Evolutionary conservation across 2,329 filamentous ascomycete genomes (phyloP), one percentile per base, ranked within the genome.

Genomic region (Alternaria gansuensis): DNA sequence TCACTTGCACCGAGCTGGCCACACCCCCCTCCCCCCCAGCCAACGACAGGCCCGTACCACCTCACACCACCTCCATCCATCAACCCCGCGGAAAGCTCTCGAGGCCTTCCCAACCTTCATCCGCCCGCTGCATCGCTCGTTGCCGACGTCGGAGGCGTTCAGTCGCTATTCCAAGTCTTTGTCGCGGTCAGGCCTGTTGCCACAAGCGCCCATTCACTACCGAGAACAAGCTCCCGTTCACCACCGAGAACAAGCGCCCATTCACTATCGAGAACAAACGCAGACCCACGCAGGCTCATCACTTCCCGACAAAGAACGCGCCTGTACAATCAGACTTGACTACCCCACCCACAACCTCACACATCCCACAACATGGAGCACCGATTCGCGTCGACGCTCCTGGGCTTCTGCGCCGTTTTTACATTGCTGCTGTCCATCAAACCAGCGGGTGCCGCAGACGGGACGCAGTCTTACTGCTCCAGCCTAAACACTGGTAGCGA

Each of bases 401-500:
- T 64, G 21, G 65, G 52, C 62, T 57, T 75, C 21, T n/a, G 66
- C 46, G 60, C 61, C 53, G 31, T 68, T 21, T 57, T 73, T 24
- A 58, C 61, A 10, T 11, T 71, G 10, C 44, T 70, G 13, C 40
- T 68, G 6, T 60, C 69, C 28, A 51, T 56, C 24, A 40, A 51
- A 9, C 52, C 52, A n/a, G 52, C 41, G 29, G 28, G 40, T 28
- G 57, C 57, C 13, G 34, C 41, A 33, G 52, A 51, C 34, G 56
- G 53, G 24, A 17, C 23, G 17, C 23, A 60, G 37, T 39, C 72
- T 44, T 82, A 81, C 65, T 83, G 81, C 69, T 82, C 81, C 6
- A 76, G 69, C 39, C 71, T 81, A 50, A 83, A 83, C 64, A 78
- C 76, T 8, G 75, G 75, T 6, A 71, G 68, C 57, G 72, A 67